Evolutionary conservation across 768 basidiomycete genomes (phyloP).

Genomic region (Daedaleopsis nitida): DNA sequence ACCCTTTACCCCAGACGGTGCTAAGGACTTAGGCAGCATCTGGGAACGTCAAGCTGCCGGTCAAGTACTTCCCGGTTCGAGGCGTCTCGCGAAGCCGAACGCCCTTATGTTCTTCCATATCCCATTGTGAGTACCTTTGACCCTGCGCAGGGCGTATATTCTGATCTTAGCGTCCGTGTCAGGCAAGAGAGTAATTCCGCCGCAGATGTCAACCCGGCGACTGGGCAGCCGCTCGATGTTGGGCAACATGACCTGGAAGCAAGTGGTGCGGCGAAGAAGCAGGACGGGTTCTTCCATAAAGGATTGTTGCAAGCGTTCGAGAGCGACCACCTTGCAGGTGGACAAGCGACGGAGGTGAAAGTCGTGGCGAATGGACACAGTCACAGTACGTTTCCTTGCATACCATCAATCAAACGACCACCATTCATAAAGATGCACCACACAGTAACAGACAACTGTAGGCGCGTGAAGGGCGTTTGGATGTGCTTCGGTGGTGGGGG

Average conservation of each 20-base stretch:
- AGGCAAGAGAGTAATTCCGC: constrained; percentile 75
- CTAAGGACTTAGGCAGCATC: constrained; percentile 63
- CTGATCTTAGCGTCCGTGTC: not conserved
- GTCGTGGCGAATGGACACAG: constrained; percentile 90
- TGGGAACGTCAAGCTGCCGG: constrained; percentile 62
- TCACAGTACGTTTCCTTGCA: constrained; percentile 58
- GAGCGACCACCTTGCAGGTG: constrained; percentile 57
- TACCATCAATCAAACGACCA: not conserved
- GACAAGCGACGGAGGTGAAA: constrained; percentile 71
- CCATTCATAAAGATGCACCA: not conserved
- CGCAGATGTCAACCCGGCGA: constrained; percentile 65
- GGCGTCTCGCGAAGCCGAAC: constrained; percentile 85
- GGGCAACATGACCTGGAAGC: constrained; percentile 64
- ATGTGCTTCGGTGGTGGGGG: constrained; percentile 88
- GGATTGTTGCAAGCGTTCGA: constrained; percentile 74
- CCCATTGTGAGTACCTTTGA: constrained; percentile 62
- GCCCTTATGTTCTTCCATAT: constrained; percentile 99
- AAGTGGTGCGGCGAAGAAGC: constrained; percentile 64
- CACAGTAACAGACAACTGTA: constrained; percentile 85
- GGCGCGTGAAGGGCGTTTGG: constrained; percentile 86
- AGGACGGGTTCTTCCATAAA: constrained; percentile 83
- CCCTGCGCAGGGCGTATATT: no score
- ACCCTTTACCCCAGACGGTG: constrained; percentile 80
- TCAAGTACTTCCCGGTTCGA: constrained; percentile 56
- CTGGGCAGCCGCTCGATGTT: constrained; percentile 65